Evolutionary conservation across 148 eudicot genomes (phyloP).

Genomic region (Mesembryanthemum crystallinum): DNA sequence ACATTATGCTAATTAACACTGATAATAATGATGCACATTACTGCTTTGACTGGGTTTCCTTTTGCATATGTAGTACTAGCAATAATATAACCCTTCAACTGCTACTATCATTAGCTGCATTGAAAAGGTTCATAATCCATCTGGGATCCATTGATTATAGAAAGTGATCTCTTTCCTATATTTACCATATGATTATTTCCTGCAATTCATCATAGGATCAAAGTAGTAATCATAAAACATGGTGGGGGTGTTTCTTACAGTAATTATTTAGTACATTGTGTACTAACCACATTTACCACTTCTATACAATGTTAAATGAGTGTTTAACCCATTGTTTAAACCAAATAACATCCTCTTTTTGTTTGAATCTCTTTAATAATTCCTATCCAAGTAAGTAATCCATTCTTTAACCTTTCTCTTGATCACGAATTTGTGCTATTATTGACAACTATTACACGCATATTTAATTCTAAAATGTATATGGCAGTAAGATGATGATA

Average conservation of each 20-base stretch:
- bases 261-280: no score
- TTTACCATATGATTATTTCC: background rate
- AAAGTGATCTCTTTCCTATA: background rate
- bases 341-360: no score
- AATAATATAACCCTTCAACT: background rate
- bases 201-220: background rate
- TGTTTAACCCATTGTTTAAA: no score
- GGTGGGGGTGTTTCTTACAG: background rate
- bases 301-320: background rate
- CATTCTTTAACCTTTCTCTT: no score
- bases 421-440: no score
- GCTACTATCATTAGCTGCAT: background rate
- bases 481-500: no score
- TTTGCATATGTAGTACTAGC: background rate
- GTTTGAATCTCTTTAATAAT: no score
- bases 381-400: no score
- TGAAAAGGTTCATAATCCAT: background rate
- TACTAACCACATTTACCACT: background rate
- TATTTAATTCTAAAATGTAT: no score
- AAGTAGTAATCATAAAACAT: background rate
- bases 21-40: conserved; percentile 6
- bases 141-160: conserved; percentile 9
- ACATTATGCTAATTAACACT: conserved; percentile 12
- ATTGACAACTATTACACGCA: no score
- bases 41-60: conserved; percentile 4